A percentile compares a stretch with the other conserved stretches of the same genome.
Conservation (phyloP, 495 filamentous ascomycete species). For the Trichoderma parareesei region DNA sequence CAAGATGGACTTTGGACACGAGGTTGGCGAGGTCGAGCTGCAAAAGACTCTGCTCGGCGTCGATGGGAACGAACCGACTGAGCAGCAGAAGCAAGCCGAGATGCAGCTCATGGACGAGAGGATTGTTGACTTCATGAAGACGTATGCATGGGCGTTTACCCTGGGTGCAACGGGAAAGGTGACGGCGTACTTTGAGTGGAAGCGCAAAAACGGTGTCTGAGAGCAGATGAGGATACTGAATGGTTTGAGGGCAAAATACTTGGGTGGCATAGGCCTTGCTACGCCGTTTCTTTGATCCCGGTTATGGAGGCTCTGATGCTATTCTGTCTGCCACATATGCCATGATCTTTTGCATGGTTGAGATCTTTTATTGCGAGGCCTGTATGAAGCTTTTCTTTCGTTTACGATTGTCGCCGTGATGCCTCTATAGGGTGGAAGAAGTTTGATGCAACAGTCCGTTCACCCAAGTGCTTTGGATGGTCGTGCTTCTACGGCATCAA, state of each 20-base stretch:
- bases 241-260: neutral
- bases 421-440: too few species aligned
- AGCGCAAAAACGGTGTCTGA: neutral
- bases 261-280: neutral
- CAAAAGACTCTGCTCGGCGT: conserved; percentile 10
- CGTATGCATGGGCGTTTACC: conserved; percentile 31
- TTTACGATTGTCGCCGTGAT: too few species aligned
- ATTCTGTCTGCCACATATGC: too few species aligned
- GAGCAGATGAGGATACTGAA: neutral
- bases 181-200: conserved; percentile 30
- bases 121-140: conserved; percentile 29
- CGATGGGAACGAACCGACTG: conserved; percentile 3
- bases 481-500: too few species aligned
- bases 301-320: too few species aligned
- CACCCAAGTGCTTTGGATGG: too few species aligned
- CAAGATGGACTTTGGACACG: conserved; percentile 28
- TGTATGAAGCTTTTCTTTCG: too few species aligned
- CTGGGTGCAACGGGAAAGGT: conserved; percentile 29
- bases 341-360: too few species aligned
- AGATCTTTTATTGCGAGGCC: too few species aligned
- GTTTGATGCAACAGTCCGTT: too few species aligned
- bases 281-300: too few species aligned
- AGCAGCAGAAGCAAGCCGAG: conserved; percentile 18
- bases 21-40: conserved; percentile 33
- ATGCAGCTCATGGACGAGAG: conserved; percentile 26